Evolutionary conservation across 2,329 filamentous ascomycete species (phyloP), one percentile per base, ranked within the genome.

Genomic region (Phaeoacremonium minimum): DNA sequence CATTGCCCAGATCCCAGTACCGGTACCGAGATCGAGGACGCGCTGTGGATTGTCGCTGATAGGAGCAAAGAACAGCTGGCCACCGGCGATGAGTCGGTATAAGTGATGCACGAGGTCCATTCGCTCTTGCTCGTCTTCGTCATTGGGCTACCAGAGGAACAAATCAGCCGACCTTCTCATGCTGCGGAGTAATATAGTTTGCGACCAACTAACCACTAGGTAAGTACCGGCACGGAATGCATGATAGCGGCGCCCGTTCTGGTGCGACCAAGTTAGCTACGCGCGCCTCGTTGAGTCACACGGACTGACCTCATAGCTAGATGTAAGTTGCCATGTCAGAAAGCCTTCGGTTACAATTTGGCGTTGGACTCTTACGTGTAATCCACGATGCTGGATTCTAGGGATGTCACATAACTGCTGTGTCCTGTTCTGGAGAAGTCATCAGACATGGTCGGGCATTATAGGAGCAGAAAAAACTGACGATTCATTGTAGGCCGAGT

Each of bases 1-100:
- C 17, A 51, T 47, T 19, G 47, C 50, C 48, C 50, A 53, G 33
- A 51, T 47, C 8, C 50, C 50, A 5, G 48, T 51, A 6, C 47
- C 52, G 2, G 53, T 56, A 22, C 52, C 53, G 14, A 54, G 19
- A 32, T 56, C 53, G 15, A 56, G 40, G 15, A 56, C 49, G 13
- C 41, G 33, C n/a, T 40, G 28, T 9, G 44, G 44, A 26, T 26
- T 26, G 3, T 32, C 18, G 11, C 39, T 34, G 15, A 47, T 41
- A 5, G 48, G 48, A 5, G 48, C 48, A 2, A 48, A 31, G 16
- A 38, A 38, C 5, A 50, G 41, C 19, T 47, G 38, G 12, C 42
- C 43, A 9, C 22, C 22, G 9, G n/a, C 9, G 9, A n/a, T 9
- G 9, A 26, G 22, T 9, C 22, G 22, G n/a, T 26, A 26, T 16